A percentile compares a stretch with the other conserved stretches of the same genome.
phyloP scores from a whole-genome alignment of 2,329 filamentous ascomycete genomes.

The Aspergillus latus region DNA sequence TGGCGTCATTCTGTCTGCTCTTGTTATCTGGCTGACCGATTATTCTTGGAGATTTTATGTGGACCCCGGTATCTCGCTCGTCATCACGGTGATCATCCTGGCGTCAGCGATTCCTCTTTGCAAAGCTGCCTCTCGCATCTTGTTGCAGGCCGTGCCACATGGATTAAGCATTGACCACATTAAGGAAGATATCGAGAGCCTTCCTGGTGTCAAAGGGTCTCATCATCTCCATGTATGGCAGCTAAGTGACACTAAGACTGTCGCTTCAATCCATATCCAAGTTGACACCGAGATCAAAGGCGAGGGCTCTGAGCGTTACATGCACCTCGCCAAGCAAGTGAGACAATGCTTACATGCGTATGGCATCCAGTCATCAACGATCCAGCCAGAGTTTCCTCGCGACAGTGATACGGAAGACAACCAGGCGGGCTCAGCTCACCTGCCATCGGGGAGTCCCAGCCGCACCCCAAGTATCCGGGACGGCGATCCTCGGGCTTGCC shows the following conservation, averaged over 20 bases:
- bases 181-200: slow-evolving; percentile 80
- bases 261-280: slow-evolving; percentile 91
- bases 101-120: slow-evolving; percentile 52
- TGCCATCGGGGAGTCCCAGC: slow-evolving; percentile 24
- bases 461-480: slow-evolving; percentile 39
- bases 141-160: slow-evolving; percentile 89
- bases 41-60: slow-evolving; percentile 82
- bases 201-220: slow-evolving; percentile 83
- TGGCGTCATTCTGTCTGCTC: slow-evolving; percentile 60
- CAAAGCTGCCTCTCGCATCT: slow-evolving; percentile 66
- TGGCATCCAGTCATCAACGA: slow-evolving; percentile 94
- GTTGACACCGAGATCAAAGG: slow-evolving; percentile 86
- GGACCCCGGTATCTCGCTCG: slow-evolving; percentile 85
- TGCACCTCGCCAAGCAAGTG: slow-evolving; percentile 80
- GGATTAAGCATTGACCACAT: slow-evolving; percentile 87
- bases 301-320: slow-evolving; percentile 75
- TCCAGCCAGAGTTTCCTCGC: slow-evolving; percentile 78
- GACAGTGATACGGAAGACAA: slow-evolving; percentile 38
- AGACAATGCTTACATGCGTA: slow-evolving; percentile 89
- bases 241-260: slow-evolving; percentile 88
- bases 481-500: slow-evolving; percentile 41
- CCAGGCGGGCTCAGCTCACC: slow-evolving; percentile 21
- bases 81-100: slow-evolving; percentile 80
- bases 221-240: slow-evolving; percentile 99
- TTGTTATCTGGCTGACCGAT: slow-evolving; percentile 86